Percentiles rank a stretch among this genome's conserved stretches.
Evolutionary conservation across 768 basidiomycete genomes (phyloP).

Genomic region (Hydnomerulius pinastri): DNA sequence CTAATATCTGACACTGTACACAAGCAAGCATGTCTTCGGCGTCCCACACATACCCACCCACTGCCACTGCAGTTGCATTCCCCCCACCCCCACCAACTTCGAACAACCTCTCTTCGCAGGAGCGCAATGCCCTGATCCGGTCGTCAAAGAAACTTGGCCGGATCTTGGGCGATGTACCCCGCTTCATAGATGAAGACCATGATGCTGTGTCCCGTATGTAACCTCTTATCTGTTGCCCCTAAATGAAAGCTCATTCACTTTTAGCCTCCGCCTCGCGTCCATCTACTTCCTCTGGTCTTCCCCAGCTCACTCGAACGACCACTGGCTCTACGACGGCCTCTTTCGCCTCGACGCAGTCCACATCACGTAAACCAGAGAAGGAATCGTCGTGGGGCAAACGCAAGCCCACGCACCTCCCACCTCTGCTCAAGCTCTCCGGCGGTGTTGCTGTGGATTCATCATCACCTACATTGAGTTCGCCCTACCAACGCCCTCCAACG

Average conservation of each 20-base stretch:
- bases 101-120: conserved; percentile 50
- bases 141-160: conserved; percentile 61
- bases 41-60: conserved; percentile 3
- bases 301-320: not conserved
- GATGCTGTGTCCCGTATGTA: conserved; percentile 3
- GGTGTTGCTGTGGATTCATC: conserved; percentile 7
- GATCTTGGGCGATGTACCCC: conserved; percentile 61
- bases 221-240: accelerated
- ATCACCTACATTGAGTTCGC: not conserved
- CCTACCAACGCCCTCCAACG: conserved; percentile 11
- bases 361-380: conserved; percentile 9
- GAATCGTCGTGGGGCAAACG: conserved; percentile 25
- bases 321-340: conserved; percentile 2
- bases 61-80: not conserved
- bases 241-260: not conserved
- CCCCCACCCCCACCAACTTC: conserved; percentile 55
- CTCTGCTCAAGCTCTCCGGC: conserved; percentile 21
- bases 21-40: conserved; percentile 2
- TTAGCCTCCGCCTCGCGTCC: not conserved
- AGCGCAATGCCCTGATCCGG: conserved; percentile 58
- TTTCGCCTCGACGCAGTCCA: conserved; percentile 20
- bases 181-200: conserved; percentile 43
- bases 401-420: conserved; percentile 30
- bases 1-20: conserved; percentile 6
- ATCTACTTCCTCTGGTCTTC: conserved; percentile 3